These are phyloP conservation scores for Claviceps monticola DNA, from an alignment of 2,329 filamentous ascomycete species.

Conservation along the genomic window DNA sequence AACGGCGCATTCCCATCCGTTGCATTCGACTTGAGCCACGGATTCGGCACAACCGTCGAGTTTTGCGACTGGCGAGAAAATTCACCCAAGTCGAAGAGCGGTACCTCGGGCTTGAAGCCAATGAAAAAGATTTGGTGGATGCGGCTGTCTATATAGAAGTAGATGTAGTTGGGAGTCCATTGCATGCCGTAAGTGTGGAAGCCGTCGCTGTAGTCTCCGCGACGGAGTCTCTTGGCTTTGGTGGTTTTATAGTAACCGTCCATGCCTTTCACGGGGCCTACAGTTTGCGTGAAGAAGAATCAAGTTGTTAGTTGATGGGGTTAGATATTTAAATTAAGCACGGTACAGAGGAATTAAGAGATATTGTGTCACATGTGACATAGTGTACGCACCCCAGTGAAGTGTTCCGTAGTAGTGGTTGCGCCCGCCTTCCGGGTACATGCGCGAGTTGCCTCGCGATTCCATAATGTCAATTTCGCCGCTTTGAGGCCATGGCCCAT, in stretches of 20 bases:
- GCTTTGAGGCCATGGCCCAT: conserved; percentile 35
- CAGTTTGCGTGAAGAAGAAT: neutral
- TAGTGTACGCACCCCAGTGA: conserved; percentile 28
- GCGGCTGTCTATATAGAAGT: conserved; percentile 36
- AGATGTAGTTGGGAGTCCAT: conserved; percentile 38
- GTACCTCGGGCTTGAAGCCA: conserved; percentile 18
- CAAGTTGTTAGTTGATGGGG: too few species aligned
- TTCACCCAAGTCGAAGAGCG: conserved; percentile 27
- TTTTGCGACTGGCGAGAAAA: conserved; percentile 28
- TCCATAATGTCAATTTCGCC: conserved; percentile 42
- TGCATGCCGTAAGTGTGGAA: conserved; percentile 40
- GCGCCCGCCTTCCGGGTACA: conserved; percentile 29
- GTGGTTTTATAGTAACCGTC: conserved; percentile 23
- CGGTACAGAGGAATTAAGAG: too few species aligned
- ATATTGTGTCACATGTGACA: neutral
- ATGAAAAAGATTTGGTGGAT: conserved; percentile 25
- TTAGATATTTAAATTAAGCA: too few species aligned
- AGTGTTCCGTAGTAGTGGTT: conserved; percentile 29
- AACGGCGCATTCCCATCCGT: conserved; percentile 32
- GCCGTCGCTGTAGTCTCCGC: conserved; percentile 24
- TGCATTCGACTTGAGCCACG: conserved; percentile 27
- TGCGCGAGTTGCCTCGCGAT: conserved; percentile 22
- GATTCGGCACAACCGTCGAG: conserved; percentile 26
- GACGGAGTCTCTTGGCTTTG: conserved; percentile 17
- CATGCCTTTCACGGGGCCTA: conserved; percentile 12